Evolutionary conservation across 2,329 filamentous ascomycete genomes (phyloP), one percentile per base, ranked within the genome.

Genomic region (Sporothrix phasma): DNA sequence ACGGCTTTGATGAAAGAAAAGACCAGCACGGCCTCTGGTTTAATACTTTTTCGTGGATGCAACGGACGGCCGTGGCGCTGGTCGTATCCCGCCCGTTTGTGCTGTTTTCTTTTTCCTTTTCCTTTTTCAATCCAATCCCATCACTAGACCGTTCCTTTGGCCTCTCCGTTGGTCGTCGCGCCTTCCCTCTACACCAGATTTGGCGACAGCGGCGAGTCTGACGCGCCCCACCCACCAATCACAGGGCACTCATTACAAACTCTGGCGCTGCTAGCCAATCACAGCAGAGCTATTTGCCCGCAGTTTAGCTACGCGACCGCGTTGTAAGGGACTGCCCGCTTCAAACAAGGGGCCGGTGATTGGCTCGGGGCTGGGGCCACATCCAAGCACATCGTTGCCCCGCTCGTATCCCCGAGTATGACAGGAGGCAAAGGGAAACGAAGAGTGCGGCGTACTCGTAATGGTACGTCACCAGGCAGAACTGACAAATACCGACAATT

Each of bases 21-120:
- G 61, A 58, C 19, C n/a, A 39, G 61, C 51, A 49, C 11, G 26
- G 26, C 7, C 51, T 59, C 26, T 56, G 49, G 37, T 64, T 65
- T 65, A 65, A 65, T 65, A 64, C 54, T 59, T 59, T 58, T 58
- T 37, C 22, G n/a, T 58, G 6, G 24, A 58, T 58, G 22, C 15
- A 3, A 58, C 13, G 34, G 37, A 58, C 43, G 34, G 54, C 10
- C 56, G 45, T 6, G 24, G 39, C 17, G 24, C 8, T 24, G 24
- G 37, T 15, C 5, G 39, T 5, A 6, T 59, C 24, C 56, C 39
- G 24, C 43, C 39, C 5, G 17, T 46, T 22, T 29, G n/a, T 29
- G n/a, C 41, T n/a, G n/a, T 47, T 61, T 61, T 37, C 24, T 37
- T 49, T 49, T 37, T 45, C 15, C 15, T 31, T 37, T 49, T 39